A percentile compares a stretch with the other conserved stretches of the same genome.
Evolutionary conservation across 2,329 filamentous ascomycete species (phyloP).

Genomic region (Aureobasidium vineae): DNA sequence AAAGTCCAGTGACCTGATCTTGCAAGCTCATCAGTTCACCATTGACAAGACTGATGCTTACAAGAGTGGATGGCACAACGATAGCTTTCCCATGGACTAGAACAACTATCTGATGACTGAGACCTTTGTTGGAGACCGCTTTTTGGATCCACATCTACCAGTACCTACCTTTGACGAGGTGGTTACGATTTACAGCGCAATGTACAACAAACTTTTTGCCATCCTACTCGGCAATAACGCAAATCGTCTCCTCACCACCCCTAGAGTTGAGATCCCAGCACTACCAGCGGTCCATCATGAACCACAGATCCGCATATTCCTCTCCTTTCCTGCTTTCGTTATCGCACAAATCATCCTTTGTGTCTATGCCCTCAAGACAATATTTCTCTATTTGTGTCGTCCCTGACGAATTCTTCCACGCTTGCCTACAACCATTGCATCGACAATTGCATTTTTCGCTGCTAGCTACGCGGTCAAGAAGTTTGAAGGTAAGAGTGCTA

Average conservation of each 20-base stretch:
- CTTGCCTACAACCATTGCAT: too few species aligned
- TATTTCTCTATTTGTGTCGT: neutral
- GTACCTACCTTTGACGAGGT: constrained; percentile 39
- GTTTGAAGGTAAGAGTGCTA: too few species aligned
- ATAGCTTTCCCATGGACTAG: constrained; percentile 47
- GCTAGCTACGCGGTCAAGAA: too few species aligned
- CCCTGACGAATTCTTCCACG: neutral
- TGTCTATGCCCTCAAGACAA: constrained; percentile 47
- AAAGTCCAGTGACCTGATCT: neutral
- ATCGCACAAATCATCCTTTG: constrained; percentile 48
- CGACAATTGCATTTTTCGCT: too few species aligned
- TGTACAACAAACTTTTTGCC: constrained; percentile 46
- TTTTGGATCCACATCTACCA: constrained; percentile 41
- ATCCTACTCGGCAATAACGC: constrained; percentile 48
- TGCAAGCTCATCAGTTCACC: neutral
- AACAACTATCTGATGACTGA: constrained; percentile 49
- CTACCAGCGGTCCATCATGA: constrained; percentile 29
- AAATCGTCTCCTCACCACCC: constrained; percentile 41
- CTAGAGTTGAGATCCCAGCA: neutral
- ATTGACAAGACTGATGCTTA: neutral
- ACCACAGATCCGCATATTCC: constrained; percentile 48
- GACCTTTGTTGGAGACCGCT: constrained; percentile 32
- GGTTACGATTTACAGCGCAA: constrained; percentile 29
- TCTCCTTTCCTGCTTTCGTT: constrained; percentile 49
- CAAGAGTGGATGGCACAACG: constrained; percentile 46